Conservation (phyloP, 1,284 basidiomycete species). For the Leccinum proliferum region DNA sequence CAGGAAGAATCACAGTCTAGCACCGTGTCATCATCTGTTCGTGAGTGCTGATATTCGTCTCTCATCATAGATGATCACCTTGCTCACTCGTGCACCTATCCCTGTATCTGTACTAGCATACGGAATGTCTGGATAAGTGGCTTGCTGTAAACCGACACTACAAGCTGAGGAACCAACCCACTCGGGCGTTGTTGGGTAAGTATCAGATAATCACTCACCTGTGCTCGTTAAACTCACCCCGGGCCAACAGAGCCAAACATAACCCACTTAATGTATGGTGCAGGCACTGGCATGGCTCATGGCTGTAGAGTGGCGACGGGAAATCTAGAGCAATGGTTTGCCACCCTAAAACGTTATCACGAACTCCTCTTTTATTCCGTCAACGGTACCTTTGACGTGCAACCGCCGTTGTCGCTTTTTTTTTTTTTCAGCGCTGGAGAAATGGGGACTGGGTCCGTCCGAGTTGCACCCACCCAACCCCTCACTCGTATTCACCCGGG, state of each 20-base stretch:
- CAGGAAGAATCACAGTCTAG: slow-evolving; percentile 74
- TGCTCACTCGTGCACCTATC: background rate
- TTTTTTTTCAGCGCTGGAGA: slow-evolving; percentile 50
- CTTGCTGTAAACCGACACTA: slow-evolving; percentile 38
- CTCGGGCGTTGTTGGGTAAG: too few species aligned
- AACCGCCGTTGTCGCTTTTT: background rate
- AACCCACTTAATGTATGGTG: too few species aligned
- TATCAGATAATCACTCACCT: too few species aligned
- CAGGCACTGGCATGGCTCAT: too few species aligned
- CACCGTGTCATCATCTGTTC: slow-evolving; percentile 87
- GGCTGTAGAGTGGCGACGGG: too few species aligned
- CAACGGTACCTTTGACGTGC: background rate
- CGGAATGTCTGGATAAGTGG: slow-evolving; percentile 84
- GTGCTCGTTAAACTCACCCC: too few species aligned
- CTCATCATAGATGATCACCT: background rate
- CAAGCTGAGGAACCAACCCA: too few species aligned
- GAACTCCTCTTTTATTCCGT: too few species aligned
- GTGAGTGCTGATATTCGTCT: slow-evolving; percentile 39
- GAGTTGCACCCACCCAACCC: slow-evolving; percentile 54
- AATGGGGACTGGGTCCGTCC: slow-evolving; percentile 58
- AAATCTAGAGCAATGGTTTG: too few species aligned
- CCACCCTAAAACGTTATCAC: too few species aligned
- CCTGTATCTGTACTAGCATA: slow-evolving; percentile 48
- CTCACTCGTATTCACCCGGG: slow-evolving; percentile 63
- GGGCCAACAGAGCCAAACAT: too few species aligned